Evolutionary conservation across 345 rosid genomes (phyloP), one percentile per base, ranked within the genome.

Genomic region (Passiflora organensis): DNA sequence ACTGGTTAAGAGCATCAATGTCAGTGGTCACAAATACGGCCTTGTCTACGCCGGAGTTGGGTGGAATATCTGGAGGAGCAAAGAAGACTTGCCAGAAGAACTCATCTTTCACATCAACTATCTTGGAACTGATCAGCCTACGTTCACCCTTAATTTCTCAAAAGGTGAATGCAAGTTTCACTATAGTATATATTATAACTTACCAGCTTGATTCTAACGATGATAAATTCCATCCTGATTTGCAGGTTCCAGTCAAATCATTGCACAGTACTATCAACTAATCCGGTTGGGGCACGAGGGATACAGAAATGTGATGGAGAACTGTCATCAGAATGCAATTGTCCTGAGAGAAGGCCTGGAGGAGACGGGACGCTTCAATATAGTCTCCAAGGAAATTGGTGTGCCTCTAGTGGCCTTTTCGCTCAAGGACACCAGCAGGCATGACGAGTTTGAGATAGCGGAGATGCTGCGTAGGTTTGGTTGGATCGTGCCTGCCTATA

Each of bases 21-120:
- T 90, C 5, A 90, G 97, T 60, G 95, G 95, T 18, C 97, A 90
- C n/a, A n/a, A n/a, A n/a, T n/a, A n/a, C n/a, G n/a, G n/a, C n/a
- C n/a, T n/a, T n/a, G n/a, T n/a, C n/a, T 91, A 91, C 36, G 97
- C 97, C 32, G 97, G 97, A 15, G 83, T 91, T 59, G 97, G 97
- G 37, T 91, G 97, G 97, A 89, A 65, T 0, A 78, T 91, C 32
- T 91, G 97, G 97, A 87, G 95, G 64, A 76, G 72, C 79, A 72
- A 77, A 58, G 77, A 68, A 10, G 97, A 91, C 56, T 78, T 87
- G 78, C 97, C 97, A 54, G 96, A 91, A 25, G 97, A 91, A 62
- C 93, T 91, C 18, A 85, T 87, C 70, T 91, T 87, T 78, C 97
- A n/a, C n/a, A n/a, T n/a, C n/a, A n/a, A n/a, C n/a, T n/a, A n/a